Percentiles rank a stretch among this genome's conserved stretches.
Evolutionary conservation across 2,329 filamentous ascomycete genomes (phyloP).

Genomic region (Beauveria medogensis): DNA sequence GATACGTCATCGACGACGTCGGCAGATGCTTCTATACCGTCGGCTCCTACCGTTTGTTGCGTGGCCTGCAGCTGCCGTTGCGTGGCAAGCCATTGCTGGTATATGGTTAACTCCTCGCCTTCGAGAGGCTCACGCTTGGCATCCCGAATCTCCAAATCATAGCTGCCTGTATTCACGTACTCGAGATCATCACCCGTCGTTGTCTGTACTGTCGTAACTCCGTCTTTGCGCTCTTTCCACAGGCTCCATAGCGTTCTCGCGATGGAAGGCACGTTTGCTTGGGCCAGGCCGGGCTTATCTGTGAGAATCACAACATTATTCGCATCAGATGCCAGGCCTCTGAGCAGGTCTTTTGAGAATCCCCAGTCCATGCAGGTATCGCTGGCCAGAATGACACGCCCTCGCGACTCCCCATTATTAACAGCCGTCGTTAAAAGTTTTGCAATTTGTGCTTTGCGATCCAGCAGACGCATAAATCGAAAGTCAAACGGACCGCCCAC

Average conservation of each 20-base stretch:
- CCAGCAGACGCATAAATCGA: conserved; percentile 72
- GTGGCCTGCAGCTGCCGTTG: conserved; percentile 82
- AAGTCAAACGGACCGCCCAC: conserved; percentile 79
- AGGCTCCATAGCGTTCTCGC: conserved; percentile 72
- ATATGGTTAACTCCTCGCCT: conserved; percentile 67
- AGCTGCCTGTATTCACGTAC: conserved; percentile 57
- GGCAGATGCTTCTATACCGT: conserved; percentile 58
- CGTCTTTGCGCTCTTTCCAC: conserved; percentile 63
- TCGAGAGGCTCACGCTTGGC: conserved; percentile 58
- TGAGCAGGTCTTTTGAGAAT: conserved; percentile 75
- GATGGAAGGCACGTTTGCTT: conserved; percentile 43
- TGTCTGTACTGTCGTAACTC: conserved; percentile 49
- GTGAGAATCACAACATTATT: conserved; percentile 84
- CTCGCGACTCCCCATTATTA: conserved; percentile 35
- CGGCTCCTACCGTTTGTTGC: conserved; percentile 59
- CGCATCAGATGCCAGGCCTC: conserved; percentile 63
- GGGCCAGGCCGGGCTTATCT: conserved; percentile 51
- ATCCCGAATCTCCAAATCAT: conserved; percentile 52
- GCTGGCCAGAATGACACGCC: conserved; percentile 80
- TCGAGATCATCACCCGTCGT: conserved; percentile 52
- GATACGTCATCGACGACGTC: conserved; percentile 77
- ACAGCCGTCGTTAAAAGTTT: conserved; percentile 48
- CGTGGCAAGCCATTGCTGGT: conserved; percentile 87
- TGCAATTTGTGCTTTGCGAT: conserved; percentile 72
- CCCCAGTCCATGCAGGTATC: conserved; percentile 91